These are phyloP conservation scores for Pseudopithomyces maydicus DNA, from an alignment of 2,329 filamentous ascomycete species.

Conservation along the genomic window DNA sequence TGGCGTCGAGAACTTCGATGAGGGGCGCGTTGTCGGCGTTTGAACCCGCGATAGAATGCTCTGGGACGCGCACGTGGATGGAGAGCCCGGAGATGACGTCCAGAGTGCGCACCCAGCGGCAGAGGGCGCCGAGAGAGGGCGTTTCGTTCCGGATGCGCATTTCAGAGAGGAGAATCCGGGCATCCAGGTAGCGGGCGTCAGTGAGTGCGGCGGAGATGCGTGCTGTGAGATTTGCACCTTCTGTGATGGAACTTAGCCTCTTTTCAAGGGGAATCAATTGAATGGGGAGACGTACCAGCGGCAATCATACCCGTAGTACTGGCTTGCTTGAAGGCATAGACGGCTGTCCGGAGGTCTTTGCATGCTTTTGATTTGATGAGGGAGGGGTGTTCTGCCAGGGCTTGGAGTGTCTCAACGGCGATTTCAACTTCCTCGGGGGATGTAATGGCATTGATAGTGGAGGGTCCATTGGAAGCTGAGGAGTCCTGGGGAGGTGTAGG, in stretches of 20 bases:
- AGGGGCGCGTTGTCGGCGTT: conserved; percentile 57
- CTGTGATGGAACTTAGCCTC: conserved; percentile 31
- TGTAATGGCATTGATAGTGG: conserved; percentile 59
- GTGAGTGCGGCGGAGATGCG: conserved; percentile 69
- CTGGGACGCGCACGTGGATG: conserved; percentile 54
- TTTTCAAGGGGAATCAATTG: not conserved
- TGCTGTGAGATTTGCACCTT: conserved; percentile 67
- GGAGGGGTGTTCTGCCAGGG: conserved; percentile 62
- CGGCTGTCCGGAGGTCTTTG: conserved; percentile 68
- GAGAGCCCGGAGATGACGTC: conserved; percentile 71
- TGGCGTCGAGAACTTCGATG: conserved; percentile 66
- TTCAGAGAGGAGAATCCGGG: conserved; percentile 68
- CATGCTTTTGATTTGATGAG: conserved; percentile 72
- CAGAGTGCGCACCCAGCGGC: conserved; percentile 73
- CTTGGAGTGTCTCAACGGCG: conserved; percentile 66
- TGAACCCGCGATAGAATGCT: conserved; percentile 32
- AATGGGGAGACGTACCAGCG: conserved; percentile 44
- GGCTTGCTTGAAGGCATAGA: conserved; percentile 71
- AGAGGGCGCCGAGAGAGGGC: conserved; percentile 71
- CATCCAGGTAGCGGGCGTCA: conserved; percentile 69
- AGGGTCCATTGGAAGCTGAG: conserved; percentile 46
- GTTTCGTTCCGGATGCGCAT: conserved; percentile 70
- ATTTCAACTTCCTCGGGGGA: conserved; percentile 70
- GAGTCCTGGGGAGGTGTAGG: conserved; percentile 34
- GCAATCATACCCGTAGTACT: conserved; percentile 70